Percentiles rank a stretch among this genome's conserved stretches.
Evolutionary conservation across 768 basidiomycete genomes (phyloP).

Genomic region (Mycena vulgaris): DNA sequence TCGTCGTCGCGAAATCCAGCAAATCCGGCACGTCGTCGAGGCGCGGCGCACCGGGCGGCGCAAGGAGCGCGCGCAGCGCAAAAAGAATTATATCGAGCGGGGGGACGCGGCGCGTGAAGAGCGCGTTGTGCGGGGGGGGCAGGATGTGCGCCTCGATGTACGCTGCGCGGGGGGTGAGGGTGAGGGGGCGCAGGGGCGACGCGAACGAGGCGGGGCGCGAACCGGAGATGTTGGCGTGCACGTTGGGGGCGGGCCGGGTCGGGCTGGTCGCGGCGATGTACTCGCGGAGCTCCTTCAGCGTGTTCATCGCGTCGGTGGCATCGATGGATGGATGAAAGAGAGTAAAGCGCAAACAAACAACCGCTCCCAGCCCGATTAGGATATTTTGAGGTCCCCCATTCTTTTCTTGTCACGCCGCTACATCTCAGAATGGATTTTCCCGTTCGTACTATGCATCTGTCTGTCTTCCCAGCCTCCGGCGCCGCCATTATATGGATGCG

Average conservation of each 20-base stretch:
- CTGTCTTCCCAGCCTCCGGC: too few species aligned
- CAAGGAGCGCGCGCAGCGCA: conserved; percentile 16
- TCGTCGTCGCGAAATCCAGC: conserved; percentile 34
- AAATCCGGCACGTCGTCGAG: conserved; percentile 31
- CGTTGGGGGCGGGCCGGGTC: background rate
- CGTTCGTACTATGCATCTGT: too few species aligned
- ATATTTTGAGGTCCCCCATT: too few species aligned
- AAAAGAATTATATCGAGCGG: conserved; percentile 36
- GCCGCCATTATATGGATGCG: too few species aligned
- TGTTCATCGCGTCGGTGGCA: too few species aligned
- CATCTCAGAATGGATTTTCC: too few species aligned
- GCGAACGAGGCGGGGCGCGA: background rate
- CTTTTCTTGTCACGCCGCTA: too few species aligned
- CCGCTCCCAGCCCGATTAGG: too few species aligned
- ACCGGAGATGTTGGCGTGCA: conserved; percentile 6
- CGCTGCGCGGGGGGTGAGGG: conserved; percentile 23
- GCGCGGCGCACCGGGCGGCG: background rate
- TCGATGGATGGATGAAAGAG: too few species aligned
- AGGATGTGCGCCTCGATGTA: conserved; percentile 29
- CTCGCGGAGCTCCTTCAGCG: conserved; percentile 1
- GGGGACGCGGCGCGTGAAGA: conserved; percentile 30
- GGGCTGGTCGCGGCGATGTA: background rate
- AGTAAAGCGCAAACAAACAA: too few species aligned
- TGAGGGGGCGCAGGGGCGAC: background rate
- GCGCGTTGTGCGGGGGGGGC: conserved; percentile 24